Percentiles rank a stretch among this genome's conserved stretches.
Conservation (phyloP, 805 yeast genomes). For the Cyberlindnera euphorbiae region DNA sequence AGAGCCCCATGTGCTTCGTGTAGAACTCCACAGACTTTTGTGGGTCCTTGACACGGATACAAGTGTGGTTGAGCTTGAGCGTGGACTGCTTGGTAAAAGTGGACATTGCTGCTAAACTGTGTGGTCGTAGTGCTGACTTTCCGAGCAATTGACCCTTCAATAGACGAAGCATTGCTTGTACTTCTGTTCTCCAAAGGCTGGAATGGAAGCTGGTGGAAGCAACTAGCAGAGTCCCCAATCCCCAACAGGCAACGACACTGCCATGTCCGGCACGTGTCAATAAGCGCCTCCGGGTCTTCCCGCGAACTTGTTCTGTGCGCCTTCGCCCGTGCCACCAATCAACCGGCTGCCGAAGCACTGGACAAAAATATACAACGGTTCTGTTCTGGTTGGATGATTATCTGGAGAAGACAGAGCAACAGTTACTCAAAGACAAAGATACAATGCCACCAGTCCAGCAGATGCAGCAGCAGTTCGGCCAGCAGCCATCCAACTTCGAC, state of each 20-base stretch:
- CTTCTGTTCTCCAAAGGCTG: no score
- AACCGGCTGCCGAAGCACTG: background rate
- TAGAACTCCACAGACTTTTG: slow-evolving; percentile 69
- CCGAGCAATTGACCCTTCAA: no score
- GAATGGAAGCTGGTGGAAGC: background rate
- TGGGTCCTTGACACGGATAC: slow-evolving; percentile 82
- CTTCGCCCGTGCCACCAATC: background rate
- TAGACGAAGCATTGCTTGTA: no score
- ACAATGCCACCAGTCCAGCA: slow-evolving; percentile 65
- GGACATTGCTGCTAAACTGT: slow-evolving; percentile 1
- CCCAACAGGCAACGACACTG: no score
- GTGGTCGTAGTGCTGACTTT: no score
- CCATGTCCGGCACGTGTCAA: no score
- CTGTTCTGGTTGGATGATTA: no score
- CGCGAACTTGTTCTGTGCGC: slow-evolving; percentile 3
- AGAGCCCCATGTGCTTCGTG: slow-evolving; percentile 68
- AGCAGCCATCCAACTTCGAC: slow-evolving; percentile 83
- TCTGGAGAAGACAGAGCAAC: no score
- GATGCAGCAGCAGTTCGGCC: slow-evolving; percentile 42
- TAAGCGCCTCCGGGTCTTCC: background rate
- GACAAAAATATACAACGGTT: background rate
- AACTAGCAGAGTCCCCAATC: no score
- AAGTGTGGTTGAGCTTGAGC: slow-evolving; percentile 55
- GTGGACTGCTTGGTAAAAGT: slow-evolving; percentile 17
- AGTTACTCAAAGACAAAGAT: no score